These are phyloP conservation scores for Phytopythium mirpurense DNA, from an alignment of 352 stramenopile species.

Conservation along the genomic window DNA sequence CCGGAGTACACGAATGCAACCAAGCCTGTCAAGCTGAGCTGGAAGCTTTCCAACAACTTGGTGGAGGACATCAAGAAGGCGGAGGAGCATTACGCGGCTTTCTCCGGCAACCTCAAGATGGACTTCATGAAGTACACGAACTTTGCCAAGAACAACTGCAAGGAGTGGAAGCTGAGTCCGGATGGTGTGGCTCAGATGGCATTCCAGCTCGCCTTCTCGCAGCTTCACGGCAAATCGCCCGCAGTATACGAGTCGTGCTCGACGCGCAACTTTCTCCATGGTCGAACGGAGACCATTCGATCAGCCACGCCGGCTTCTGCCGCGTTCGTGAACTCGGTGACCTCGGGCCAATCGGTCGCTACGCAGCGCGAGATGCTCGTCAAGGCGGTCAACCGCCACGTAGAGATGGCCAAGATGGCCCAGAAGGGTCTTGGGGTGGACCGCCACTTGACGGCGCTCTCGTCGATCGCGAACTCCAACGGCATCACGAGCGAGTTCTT, in stretches of 20 bases:
- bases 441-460: conserved; percentile 80
- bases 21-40: conserved; percentile 51
- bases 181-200: conserved; percentile 91
- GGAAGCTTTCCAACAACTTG: conserved; percentile 76
- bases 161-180: conserved; percentile 88
- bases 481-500: conserved; percentile 75
- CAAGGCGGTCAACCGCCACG: conserved; percentile 73
- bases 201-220: conserved; percentile 87
- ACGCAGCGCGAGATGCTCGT: conserved; percentile 66
- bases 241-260: conserved; percentile 91
- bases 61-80: conserved; percentile 72
- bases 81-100: conserved; percentile 56
- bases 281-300: conserved; percentile 91
- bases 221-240: conserved; percentile 66
- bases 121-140: conserved; percentile 82
- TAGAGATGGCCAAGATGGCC: conserved; percentile 88
- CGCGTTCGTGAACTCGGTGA: conserved; percentile 63
- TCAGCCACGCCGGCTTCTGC: conserved; percentile 69
- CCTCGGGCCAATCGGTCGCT: conserved; percentile 25
- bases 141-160: conserved; percentile 90
- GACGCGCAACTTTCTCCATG: conserved; percentile 88
- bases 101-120: conserved; percentile 63
- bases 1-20: conserved; percentile 39
- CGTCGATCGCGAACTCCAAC: conserved; percentile 59
- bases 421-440: conserved; percentile 85